Evolutionary conservation across 2,329 filamentous ascomycete genomes (phyloP).

Genomic region (Akanthomyces lecanii): DNA sequence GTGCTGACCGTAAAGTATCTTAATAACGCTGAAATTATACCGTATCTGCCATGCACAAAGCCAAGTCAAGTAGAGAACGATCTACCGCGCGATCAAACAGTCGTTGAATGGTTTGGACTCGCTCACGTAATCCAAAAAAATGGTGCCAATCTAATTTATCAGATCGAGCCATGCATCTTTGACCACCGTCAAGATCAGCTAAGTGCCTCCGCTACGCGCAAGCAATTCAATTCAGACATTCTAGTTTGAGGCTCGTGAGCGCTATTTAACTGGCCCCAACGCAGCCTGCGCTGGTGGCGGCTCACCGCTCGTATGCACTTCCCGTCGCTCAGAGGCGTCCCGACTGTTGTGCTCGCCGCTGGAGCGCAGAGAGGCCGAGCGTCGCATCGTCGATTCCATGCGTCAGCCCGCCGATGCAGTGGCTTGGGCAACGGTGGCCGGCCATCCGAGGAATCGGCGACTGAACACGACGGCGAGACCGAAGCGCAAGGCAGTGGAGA

Average conservation of each 20-base stretch:
- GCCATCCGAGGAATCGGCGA: slow-evolving; percentile 11
- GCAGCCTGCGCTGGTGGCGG: slow-evolving; percentile 8
- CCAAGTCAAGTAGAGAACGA: not conserved
- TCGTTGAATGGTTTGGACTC: not conserved
- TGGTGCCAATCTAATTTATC: slow-evolving; percentile 16
- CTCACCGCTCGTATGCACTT: slow-evolving; percentile 11
- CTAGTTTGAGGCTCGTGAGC: not conserved
- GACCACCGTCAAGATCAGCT: not conserved
- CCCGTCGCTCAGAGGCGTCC: not conserved
- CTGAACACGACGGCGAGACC: slow-evolving; percentile 12
- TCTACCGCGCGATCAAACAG: not conserved
- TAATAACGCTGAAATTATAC: not conserved
- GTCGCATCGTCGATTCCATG: slow-evolving; percentile 2
- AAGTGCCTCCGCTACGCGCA: not conserved
- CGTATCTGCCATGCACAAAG: not conserved
- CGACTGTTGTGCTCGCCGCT: slow-evolving; percentile 11
- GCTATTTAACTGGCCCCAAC: not conserved
- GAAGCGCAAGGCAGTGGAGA: slow-evolving; percentile 12
- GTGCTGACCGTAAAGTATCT: too few species aligned
- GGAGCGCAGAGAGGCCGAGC: slow-evolving; percentile 9
- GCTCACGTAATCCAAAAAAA: slow-evolving; percentile 14
- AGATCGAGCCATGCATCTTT: slow-evolving; percentile 20
- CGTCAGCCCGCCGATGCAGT: slow-evolving; percentile 11
- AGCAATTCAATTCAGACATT: not conserved
- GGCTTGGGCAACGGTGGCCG: slow-evolving; percentile 11